Evolutionary conservation across 2,329 filamentous ascomycete genomes (phyloP).

Genomic region (Pseudocercospora fuligena): DNA sequence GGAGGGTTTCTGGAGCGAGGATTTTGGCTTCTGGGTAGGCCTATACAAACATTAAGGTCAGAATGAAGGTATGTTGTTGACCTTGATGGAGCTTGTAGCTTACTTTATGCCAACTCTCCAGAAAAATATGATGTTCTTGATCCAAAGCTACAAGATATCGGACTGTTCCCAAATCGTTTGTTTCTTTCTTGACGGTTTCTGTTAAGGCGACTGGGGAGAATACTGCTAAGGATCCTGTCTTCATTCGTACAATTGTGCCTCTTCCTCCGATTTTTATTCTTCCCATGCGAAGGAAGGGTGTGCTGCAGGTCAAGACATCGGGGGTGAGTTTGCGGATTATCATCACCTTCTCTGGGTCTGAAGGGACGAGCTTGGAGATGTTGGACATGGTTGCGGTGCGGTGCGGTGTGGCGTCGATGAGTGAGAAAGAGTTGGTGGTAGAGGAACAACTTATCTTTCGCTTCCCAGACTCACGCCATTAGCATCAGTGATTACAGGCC

Average conservation of each 20-base stretch:
- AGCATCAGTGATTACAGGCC: neutral
- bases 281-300: constrained; percentile 84
- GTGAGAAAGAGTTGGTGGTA: neutral
- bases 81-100: constrained; percentile 22
- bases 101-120: constrained; percentile 76
- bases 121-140: constrained; percentile 92
- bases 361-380: constrained; percentile 47
- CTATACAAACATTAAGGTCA: constrained; percentile 11
- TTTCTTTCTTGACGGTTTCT: constrained; percentile 68
- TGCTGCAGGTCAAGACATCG: constrained; percentile 75
- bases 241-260: constrained; percentile 82
- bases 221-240: constrained; percentile 77
- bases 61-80: constrained; percentile 1
- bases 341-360: constrained; percentile 82
- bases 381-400: constrained; percentile 36
- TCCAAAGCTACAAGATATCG: constrained; percentile 87
- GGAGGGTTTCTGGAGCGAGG: constrained; percentile 80
- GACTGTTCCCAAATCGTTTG: constrained; percentile 66
- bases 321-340: constrained; percentile 85
- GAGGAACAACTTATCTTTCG: neutral
- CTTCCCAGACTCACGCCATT: neutral
- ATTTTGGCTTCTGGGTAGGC: constrained; percentile 80
- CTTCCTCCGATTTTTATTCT: constrained; percentile 81
- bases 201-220: constrained; percentile 93
- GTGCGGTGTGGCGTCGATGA: constrained; percentile 5